Percentiles rank a stretch among this genome's conserved stretches.
Evolutionary conservation across 768 basidiomycete genomes (phyloP).

Genomic region (Lanmaoa pseudosensibilis): DNA sequence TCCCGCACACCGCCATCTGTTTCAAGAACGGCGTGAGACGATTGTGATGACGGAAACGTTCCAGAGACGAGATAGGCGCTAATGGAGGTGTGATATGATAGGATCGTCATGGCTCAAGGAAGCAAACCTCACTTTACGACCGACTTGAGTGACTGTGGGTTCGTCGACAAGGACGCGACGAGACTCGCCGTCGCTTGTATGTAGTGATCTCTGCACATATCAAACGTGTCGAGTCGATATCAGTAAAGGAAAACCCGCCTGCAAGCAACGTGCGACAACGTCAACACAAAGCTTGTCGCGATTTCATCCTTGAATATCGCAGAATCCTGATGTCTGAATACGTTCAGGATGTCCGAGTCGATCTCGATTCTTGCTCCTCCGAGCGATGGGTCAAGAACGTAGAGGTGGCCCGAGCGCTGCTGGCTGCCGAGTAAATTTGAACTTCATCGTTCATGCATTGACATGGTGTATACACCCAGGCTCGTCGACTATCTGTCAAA

Average conservation of each 20-base stretch:
- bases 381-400: too few species aligned
- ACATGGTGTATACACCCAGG: too few species aligned
- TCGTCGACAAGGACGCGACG: conserved; percentile 60
- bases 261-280: conserved; percentile 71
- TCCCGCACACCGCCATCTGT: conserved; percentile 24
- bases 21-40: conserved; percentile 64
- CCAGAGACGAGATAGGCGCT: conserved; percentile 66
- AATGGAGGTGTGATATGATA: conserved; percentile 8
- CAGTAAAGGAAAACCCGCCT: conserved; percentile 28
- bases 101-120: neutral
- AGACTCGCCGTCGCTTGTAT: conserved; percentile 61
- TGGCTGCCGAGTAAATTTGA: too few species aligned
- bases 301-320: too few species aligned
- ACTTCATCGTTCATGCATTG: too few species aligned
- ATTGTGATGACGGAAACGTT: conserved; percentile 63
- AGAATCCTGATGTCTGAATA: too few species aligned
- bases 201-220: conserved; percentile 56
- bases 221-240: neutral
- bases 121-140: conserved; percentile 59
- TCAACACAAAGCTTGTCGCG: conserved; percentile 70
- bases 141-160: conserved; percentile 61
- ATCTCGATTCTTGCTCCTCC: too few species aligned
- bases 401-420: too few species aligned
- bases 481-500: too few species aligned
- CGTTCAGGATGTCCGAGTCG: too few species aligned